A percentile compares a stretch with the other conserved stretches of the same genome.
These are phyloP conservation scores for Sporisorium exsertum DNA, from an alignment of 1,284 basidiomycete genomes.

Conservation along the genomic window DNA sequence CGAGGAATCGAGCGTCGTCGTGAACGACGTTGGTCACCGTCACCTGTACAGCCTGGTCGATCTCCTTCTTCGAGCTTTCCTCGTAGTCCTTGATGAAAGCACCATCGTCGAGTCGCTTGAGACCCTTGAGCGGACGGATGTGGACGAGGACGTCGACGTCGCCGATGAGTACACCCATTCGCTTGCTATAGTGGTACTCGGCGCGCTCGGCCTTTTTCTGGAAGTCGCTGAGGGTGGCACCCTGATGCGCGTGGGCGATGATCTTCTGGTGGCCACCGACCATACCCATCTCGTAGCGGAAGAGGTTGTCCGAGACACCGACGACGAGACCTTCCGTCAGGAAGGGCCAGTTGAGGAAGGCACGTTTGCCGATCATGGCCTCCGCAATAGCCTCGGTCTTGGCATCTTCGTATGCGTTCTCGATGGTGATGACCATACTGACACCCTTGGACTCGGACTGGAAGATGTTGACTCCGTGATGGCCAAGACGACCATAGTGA, in stretches of 20 bases:
- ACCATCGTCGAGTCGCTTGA: slow-evolving; percentile 87
- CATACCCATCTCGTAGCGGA: slow-evolving; percentile 76
- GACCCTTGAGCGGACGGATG: slow-evolving; percentile 73
- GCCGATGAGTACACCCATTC: slow-evolving; percentile 86
- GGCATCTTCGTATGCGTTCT: slow-evolving; percentile 78
- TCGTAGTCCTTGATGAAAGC: slow-evolving; percentile 96
- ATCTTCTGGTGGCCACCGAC: slow-evolving; percentile 52
- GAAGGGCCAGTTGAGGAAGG: slow-evolving; percentile 93
- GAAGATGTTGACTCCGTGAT: slow-evolving; percentile 93
- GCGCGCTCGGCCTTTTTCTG: slow-evolving; percentile 72
- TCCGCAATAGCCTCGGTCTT: slow-evolving; percentile 78
- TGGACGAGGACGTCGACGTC: slow-evolving; percentile 72
- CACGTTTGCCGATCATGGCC: slow-evolving; percentile 76
- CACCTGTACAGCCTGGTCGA: slow-evolving; percentile 78
- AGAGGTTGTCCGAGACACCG: slow-evolving; percentile 85
- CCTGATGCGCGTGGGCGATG: slow-evolving; percentile 48
- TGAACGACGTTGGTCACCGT: slow-evolving; percentile 57
- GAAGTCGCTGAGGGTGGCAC: slow-evolving; percentile 72
- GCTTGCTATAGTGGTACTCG: slow-evolving; percentile 88
- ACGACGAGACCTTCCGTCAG: slow-evolving; percentile 89
- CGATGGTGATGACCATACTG: slow-evolving; percentile 88
- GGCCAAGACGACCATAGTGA: slow-evolving; percentile 80
- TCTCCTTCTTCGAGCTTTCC: slow-evolving; percentile 78
- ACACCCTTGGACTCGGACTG: slow-evolving; percentile 89
- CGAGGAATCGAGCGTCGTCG: slow-evolving; percentile 68